Base-by-base conservation (phyloP, 768 basidiomycete genomes). In the Lactarius sp. region DNA sequence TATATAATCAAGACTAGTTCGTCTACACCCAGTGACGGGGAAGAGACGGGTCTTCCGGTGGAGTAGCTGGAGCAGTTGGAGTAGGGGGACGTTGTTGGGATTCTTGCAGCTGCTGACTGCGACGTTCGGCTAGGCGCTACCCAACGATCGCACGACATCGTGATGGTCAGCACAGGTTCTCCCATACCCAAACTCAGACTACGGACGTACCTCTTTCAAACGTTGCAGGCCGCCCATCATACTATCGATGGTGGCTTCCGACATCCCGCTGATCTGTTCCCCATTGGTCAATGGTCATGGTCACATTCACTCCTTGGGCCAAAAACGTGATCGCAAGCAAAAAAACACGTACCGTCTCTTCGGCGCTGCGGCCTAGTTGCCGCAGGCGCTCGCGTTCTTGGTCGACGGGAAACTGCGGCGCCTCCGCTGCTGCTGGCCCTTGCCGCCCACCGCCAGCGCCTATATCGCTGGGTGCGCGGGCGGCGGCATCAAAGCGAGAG, bases 191-290 rank as follows among this genome's bases (percentile, higher is more conserved):
- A 34, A 33, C 7, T 31, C 31, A 9, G n/a, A 20, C 4, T 14
- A 47, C 18, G 18, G 13, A 78, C 85, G 65, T 65, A 88, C 87
- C 16, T 75, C 75, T 74, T 85, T 88, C 59, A 90, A 74, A 37
- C 78, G 74, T 69, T 87, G 82, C 52, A 86, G 79, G 0, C 80
- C 82, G 27, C 73, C 71, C 56, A 88, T 72, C 49, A 88, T 78
- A 22, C 80, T 78, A 51, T 87, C 86, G 18, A 90, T 80, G 0
- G 87, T 85, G 16, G 80, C 78, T 71, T 90, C 88, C 2, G 87
- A 87, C 62, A 88, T 70, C 56, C 87, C 85, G 8, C 76, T 74
- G 75, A 86, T 80, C 88, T 87, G 62, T 5, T 60, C 18, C 27
- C 7, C 20, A 18, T 20, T 46, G 8, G n/a, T 46, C 20, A 7